A percentile compares a stretch with the other conserved stretches of the same genome.
These are phyloP conservation scores for Globisporangium alternatum DNA, from an alignment of 352 stramenopile genomes.

Conservation along the genomic window DNA sequence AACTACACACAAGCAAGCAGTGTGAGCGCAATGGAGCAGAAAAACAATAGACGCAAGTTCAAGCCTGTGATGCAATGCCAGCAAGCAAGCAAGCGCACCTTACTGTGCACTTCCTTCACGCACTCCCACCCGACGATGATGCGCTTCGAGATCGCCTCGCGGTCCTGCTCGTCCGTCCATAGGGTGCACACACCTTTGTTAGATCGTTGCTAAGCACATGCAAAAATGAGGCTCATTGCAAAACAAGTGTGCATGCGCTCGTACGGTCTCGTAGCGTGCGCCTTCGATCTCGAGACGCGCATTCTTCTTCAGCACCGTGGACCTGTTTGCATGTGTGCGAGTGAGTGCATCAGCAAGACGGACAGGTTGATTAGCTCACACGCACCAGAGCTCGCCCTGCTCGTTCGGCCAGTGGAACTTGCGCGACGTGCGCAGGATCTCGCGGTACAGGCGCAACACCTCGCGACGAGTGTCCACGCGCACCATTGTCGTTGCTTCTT, in stretches of 20 bases:
- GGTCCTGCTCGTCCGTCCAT: conserved; percentile 32
- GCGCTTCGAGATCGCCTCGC: conserved; percentile 72
- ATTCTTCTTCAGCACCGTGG: conserved; percentile 62
- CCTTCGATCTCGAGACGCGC: conserved; percentile 80
- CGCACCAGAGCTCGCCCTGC: conserved; percentile 62
- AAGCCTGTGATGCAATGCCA: too few relatives aligned
- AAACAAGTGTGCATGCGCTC: not conserved
- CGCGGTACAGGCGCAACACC: conserved; percentile 76
- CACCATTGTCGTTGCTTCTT: conserved; percentile 6
- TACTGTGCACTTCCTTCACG: conserved; percentile 72
- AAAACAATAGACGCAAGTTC: too few relatives aligned
- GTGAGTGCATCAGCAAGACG: not conserved
- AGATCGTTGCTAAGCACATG: too few relatives aligned
- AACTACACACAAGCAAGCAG: conserved; percentile 25
- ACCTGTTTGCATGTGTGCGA: conserved; percentile 23
- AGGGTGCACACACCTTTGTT: too few relatives aligned
- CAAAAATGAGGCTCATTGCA: too few relatives aligned
- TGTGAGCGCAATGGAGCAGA: too few relatives aligned
- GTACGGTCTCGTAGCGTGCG: conserved; percentile 67
- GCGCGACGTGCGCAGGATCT: conserved; percentile 73
- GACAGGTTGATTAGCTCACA: not conserved
- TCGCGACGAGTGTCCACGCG: conserved; percentile 68
- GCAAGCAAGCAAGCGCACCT: conserved; percentile 26
- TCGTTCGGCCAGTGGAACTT: conserved; percentile 78
- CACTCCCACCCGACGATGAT: conserved; percentile 80